Conservation (phyloP, 495 filamentous ascomycete species). For the Podospora appendiculata region DNA sequence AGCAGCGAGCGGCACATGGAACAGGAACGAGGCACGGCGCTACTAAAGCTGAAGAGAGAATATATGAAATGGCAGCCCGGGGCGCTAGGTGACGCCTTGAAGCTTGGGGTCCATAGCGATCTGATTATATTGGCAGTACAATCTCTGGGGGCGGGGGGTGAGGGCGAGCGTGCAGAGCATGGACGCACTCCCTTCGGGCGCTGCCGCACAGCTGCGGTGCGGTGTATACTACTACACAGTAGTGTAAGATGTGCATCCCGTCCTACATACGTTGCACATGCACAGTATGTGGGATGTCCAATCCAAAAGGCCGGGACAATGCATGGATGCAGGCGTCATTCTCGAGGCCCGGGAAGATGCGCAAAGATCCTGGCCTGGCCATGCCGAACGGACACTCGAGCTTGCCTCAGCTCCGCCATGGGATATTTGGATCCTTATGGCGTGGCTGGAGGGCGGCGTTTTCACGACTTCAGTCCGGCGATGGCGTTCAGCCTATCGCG, state of each 20-base stretch:
- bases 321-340: neutral
- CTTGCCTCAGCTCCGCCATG: no score
- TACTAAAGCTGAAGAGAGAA: neutral
- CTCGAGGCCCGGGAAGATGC: neutral
- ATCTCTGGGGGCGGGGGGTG: no score
- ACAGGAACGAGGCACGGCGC: neutral
- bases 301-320: neutral
- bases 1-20: neutral
- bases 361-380: neutral
- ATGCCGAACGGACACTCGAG: neutral
- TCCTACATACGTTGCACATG: neutral
- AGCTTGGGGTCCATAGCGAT: constrained; percentile 5
- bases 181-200: no score
- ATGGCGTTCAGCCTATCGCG: constrained; percentile 8
- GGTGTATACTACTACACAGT: neutral
- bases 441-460: neutral
- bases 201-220: no score
- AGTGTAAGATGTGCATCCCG: neutral
- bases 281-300: no score
- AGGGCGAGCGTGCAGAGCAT: no score
- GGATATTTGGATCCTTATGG: neutral
- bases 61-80: constrained; percentile 2
- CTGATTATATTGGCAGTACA: neutral
- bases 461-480: neutral
- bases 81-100: constrained; percentile 7